Percentiles rank a stretch among this genome's conserved stretches.
Evolutionary conservation across 208 protist species (phyloP).

Genomic region (Trypanosoma theileri): DNA sequence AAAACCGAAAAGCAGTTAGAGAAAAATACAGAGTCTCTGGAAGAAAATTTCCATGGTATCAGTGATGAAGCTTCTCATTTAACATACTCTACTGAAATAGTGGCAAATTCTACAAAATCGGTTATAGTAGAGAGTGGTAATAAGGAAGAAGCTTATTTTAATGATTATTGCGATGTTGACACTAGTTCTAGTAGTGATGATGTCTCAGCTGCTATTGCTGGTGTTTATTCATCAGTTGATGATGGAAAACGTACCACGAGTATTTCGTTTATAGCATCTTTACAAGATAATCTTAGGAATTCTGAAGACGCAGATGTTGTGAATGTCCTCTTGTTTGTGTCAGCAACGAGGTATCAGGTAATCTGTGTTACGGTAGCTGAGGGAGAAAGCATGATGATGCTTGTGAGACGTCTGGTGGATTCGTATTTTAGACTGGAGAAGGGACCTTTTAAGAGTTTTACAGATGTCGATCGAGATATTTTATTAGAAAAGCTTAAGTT

Average conservation of each 20-base stretch:
- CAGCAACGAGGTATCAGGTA: constrained; percentile 33
- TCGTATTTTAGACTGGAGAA: constrained; percentile 38
- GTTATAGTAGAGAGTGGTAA: too few relatives aligned
- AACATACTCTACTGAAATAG: neutral
- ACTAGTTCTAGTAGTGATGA: constrained; percentile 22
- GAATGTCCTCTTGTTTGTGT: constrained; percentile 43
- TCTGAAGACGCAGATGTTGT: constrained; percentile 36
- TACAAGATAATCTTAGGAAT: constrained; percentile 42
- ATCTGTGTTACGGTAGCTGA: constrained; percentile 37
- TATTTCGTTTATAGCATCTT: constrained; percentile 34
- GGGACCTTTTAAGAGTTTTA: constrained; percentile 38
- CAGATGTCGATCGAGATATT: constrained; percentile 9
- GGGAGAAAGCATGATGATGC: constrained; percentile 37
- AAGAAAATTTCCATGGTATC: neutral
- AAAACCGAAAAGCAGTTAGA: neutral
- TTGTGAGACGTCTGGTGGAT: constrained; percentile 33
- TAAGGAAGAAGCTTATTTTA: too few relatives aligned
- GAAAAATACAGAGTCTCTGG: neutral
- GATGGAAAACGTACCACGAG: constrained; percentile 34
- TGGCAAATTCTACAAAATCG: neutral
- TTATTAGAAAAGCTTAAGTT: constrained; percentile 30
- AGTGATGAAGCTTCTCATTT: neutral
- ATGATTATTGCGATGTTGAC: constrained; percentile 12
- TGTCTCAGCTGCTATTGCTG: constrained; percentile 39
- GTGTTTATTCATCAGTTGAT: constrained; percentile 39